A percentile compares a stretch with the other conserved stretches of the same genome.
These are phyloP conservation scores for Thoreauomyces humboldtii DNA, from an alignment of 192 early-diverging fungal species.

Conservation along the genomic window DNA sequence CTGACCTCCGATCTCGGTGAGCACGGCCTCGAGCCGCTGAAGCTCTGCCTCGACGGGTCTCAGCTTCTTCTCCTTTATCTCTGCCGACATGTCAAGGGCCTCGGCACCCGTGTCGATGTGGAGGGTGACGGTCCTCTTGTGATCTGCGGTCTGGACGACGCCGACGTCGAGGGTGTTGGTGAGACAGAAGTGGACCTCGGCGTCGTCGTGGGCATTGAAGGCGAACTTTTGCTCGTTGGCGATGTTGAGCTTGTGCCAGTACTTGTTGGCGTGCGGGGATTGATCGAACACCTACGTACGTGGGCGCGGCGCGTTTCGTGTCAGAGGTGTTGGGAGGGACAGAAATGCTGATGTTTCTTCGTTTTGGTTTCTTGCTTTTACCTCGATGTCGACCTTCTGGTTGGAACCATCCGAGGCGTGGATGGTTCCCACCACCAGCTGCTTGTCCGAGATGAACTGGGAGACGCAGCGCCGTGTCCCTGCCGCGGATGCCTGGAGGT, in stretches of 20 bases:
- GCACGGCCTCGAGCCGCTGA: conserved; percentile 69
- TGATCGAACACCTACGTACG: conserved; percentile 67
- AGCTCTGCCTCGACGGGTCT: conserved; percentile 88
- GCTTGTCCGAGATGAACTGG: conserved; percentile 71
- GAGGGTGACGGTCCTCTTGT: conserved; percentile 66
- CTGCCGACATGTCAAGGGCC: conserved; percentile 69
- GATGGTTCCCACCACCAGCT: conserved; percentile 66
- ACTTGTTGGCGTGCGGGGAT: conserved; percentile 64
- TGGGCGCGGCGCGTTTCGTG: too few species aligned
- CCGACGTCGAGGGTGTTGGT: conserved; percentile 43
- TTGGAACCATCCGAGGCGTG: conserved; percentile 69
- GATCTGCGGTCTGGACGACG: conserved; percentile 37
- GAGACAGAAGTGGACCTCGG: conserved; percentile 83
- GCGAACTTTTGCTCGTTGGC: conserved; percentile 65
- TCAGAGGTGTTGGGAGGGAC: too few species aligned
- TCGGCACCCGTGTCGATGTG: conserved; percentile 83
- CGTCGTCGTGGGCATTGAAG: conserved; percentile 84
- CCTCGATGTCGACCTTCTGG: conserved; percentile 70
- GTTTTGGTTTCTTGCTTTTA: conserved; percentile 32
- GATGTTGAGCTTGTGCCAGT: conserved; percentile 64
- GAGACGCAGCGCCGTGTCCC: conserved; percentile 66
- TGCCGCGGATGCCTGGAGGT: conserved; percentile 53
- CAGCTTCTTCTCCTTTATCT: conserved; percentile 75
- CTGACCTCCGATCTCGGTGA: conserved; percentile 77
- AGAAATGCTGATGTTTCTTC: too few species aligned